Base-by-base conservation (phyloP, 495 filamentous ascomycete species). In the Durotheca rogersii region DNA sequence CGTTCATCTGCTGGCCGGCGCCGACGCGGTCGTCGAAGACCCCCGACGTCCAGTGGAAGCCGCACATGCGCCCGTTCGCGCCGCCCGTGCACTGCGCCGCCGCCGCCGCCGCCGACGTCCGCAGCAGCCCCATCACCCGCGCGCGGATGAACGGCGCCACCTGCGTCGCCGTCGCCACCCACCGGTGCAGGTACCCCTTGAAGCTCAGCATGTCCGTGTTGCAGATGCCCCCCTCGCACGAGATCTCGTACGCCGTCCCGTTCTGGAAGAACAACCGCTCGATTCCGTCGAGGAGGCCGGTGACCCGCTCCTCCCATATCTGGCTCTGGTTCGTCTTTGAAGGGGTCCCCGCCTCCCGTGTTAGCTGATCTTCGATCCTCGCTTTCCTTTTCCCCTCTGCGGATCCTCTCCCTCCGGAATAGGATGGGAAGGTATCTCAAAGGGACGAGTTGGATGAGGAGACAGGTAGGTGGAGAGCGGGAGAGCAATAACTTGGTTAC, bases 131-230 rank as follows among this genome's bases (percentile, higher is more conserved):
- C 69, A 88, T 81, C 53, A 96, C 78, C 33, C 61, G 67, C 30
- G 74, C 72, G 20, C 68, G 69, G 1, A 77, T 83, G 64, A 81
- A 86, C 2, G 90, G 88, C 0, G 84, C 88, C 38, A 91, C 62
- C 55, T 88, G 81, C 6, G 84, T 84, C 3, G 81, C 77, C 4
- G 73, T 70, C n/a, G 82, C 81, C 67, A 95, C 78, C 86, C 88
- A 95, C 17, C 90, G 86, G 16, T 87, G 73, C 11, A 92, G 73
- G 70, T 90, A 94, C 25, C 87, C 87, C 69, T 93, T 95, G 81
- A 91, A 95, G 30, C 84, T 87, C 32, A 78, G 77, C 72, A 90
- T 87, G 60, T 93, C 88, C 30, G 81, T 80, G 46, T 87, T 81
- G 72, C 88, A 91, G 58, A 76, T 46, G 70, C 68, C 51, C 59